Conservation (phyloP, 805 yeast genomes). For the Metschnikowia corniflorae region DNA sequence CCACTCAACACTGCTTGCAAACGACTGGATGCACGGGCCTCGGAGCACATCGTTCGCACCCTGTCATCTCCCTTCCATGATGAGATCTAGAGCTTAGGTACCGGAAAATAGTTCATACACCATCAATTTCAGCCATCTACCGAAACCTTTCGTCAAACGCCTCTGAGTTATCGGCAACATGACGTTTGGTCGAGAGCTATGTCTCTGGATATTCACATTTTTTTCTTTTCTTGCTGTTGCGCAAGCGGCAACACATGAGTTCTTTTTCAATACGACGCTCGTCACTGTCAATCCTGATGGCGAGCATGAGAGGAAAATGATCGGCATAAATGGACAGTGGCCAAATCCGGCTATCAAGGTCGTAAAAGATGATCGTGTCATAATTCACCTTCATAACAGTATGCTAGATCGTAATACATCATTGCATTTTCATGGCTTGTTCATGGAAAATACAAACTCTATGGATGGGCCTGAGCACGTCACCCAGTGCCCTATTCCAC, state of each 20-base stretch:
- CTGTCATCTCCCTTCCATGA: too few relatives aligned
- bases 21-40: too few relatives aligned
- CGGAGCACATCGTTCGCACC: too few relatives aligned
- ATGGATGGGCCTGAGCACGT: constrained; percentile 48
- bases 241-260: constrained; percentile 29
- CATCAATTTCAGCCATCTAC: too few relatives aligned
- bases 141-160: too few relatives aligned
- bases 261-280: constrained; percentile 36
- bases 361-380: constrained; percentile 38
- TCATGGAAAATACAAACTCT: constrained; percentile 33
- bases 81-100: too few relatives aligned
- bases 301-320: constrained; percentile 43
- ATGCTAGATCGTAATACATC: constrained; percentile 36
- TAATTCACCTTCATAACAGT: constrained; percentile 32
- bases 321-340: constrained; percentile 54
- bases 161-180: too few relatives aligned
- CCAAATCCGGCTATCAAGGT: constrained; percentile 41
- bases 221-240: constrained; percentile 5
- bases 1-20: too few relatives aligned
- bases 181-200: background rate
- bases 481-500: constrained; percentile 45
- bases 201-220: background rate
- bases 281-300: constrained; percentile 58
- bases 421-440: constrained; percentile 46
- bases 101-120: too few relatives aligned